phyloP scores from a whole-genome alignment of 1,284 basidiomycete genomes.

The Pascua sp. region DNA sequence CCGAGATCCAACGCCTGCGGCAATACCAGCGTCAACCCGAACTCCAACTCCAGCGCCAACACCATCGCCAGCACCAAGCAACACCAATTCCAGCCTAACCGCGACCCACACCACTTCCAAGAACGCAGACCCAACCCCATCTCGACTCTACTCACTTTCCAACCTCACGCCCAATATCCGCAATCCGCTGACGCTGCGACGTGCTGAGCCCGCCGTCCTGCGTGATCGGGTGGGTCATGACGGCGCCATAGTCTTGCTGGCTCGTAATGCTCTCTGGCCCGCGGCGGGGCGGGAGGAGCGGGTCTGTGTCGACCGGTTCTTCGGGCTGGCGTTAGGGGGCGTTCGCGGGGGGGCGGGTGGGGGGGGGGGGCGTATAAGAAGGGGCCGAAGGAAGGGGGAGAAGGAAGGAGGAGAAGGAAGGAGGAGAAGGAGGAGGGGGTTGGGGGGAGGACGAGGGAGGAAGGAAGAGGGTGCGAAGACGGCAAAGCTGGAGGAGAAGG shows the following conservation, averaged over 20 bases:
- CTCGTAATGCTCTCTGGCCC: conserved; percentile 10
- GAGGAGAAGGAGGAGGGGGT: not conserved
- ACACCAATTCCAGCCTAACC: too few relatives aligned
- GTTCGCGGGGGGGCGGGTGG: not conserved
- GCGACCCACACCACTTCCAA: too few relatives aligned
- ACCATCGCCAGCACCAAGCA: too few relatives aligned
- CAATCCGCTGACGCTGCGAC: conserved; percentile 11
- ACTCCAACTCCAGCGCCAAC: too few relatives aligned
- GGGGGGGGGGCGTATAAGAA: not conserved
- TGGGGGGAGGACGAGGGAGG: not conserved
- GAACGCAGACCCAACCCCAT: too few relatives aligned
- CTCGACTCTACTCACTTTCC: conserved; percentile 13
- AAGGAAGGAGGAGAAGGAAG: not conserved
- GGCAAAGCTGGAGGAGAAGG: too few relatives aligned
- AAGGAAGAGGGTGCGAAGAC: not conserved
- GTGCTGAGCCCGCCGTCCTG: conserved; percentile 10
- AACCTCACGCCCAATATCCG: conserved; percentile 18
- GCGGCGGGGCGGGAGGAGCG: conserved; percentile 10
- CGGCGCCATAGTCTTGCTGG: conserved; percentile 16
- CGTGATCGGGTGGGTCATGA: conserved; percentile 4
- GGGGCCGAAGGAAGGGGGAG: not conserved
- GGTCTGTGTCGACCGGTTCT: conserved; percentile 9
- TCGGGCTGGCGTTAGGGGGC: not conserved
- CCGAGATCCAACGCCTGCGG: too few relatives aligned
- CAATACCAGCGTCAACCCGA: too few relatives aligned